Conservation (phyloP, 805 yeast genomes). For the Blastobotrys mokoenaii region DNA sequence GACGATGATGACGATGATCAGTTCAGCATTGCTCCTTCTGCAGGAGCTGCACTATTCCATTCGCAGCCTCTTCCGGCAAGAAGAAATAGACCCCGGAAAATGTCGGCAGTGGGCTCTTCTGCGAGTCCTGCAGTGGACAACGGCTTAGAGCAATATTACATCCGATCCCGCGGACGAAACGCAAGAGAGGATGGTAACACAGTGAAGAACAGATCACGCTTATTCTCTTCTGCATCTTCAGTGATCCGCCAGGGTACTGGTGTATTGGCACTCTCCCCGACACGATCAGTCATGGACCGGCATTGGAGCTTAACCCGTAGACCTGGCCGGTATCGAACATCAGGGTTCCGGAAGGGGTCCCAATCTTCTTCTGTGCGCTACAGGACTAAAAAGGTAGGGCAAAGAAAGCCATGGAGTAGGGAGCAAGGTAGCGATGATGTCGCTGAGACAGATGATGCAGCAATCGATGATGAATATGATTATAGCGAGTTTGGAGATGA, state of each 20-base stretch:
- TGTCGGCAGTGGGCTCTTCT: too few relatives aligned
- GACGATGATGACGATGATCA: neutral
- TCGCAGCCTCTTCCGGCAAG: neutral
- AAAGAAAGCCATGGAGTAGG: too few relatives aligned
- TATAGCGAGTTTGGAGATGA: constrained; percentile 3
- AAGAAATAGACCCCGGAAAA: too few relatives aligned
- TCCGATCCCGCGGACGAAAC: too few relatives aligned
- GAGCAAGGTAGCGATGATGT: neutral
- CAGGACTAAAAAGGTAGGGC: too few relatives aligned
- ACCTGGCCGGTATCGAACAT: neutral
- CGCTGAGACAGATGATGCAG: constrained; percentile 7
- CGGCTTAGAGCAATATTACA: too few relatives aligned
- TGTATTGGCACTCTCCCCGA: constrained; percentile 8
- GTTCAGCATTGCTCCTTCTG: neutral
- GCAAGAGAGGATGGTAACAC: neutral
- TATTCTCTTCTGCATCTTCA: constrained; percentile 7
- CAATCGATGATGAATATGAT: constrained; percentile 4
- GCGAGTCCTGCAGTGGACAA: too few relatives aligned
- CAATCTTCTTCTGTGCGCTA: too few relatives aligned
- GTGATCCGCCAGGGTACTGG: constrained; percentile 4
- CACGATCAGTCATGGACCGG: constrained; percentile 9
- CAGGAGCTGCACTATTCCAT: neutral
- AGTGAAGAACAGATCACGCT: neutral
- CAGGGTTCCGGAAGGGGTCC: neutral
- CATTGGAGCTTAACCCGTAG: neutral